Evolutionary conservation across 805 yeast genomes (phyloP), one percentile per base, ranked within the genome.

Genomic region (Peterozyma xylosa): DNA sequence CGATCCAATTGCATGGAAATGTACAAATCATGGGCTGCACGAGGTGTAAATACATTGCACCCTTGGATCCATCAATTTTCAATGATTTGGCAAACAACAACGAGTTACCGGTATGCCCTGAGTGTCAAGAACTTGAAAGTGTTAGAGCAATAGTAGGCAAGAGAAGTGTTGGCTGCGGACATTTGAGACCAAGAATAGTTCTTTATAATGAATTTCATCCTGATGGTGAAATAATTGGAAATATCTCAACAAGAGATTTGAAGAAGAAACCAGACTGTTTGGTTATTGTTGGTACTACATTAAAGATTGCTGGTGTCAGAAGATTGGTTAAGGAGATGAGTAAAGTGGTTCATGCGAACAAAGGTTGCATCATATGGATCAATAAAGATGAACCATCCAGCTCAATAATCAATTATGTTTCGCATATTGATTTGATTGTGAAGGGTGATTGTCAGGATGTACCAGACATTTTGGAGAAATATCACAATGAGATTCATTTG

Each of bases 1-100:
- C 88, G 3, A 71, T 89, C 29, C 96, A 88, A 63, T 73, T 93
- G 21, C 96, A 89, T 62, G 96, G 96, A 0, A 80, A 87, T 15
- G 73, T 89, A 27, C 78, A 78, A 35, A 66, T 74, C 21, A 78
- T 91, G 64, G 75, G 78, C 42, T 89, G 96, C 56, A 73, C 87
- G 6, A 85, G 87, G 53, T 89, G 96, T 58, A 72, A 74, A 29
- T 75, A 73, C 61, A 67, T 77, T 36, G 68, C 74, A 3, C 66
- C 66, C 11, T 67, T 89, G 35, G 73, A 75, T 49, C 75, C 80
- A 1, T 60, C 63, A 4, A 67, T 77, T 40, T 78, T 85, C 48
- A 51, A 58, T 9, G 44, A 39, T 15, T 39, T 47, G 38, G 29
- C 35, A 10, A 43, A 43, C 14, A 46, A 47, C 15, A 56, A 64